phyloP scores from a whole-genome alignment of 352 stramenopile species.

The Globisporangium perplexum region DNA sequence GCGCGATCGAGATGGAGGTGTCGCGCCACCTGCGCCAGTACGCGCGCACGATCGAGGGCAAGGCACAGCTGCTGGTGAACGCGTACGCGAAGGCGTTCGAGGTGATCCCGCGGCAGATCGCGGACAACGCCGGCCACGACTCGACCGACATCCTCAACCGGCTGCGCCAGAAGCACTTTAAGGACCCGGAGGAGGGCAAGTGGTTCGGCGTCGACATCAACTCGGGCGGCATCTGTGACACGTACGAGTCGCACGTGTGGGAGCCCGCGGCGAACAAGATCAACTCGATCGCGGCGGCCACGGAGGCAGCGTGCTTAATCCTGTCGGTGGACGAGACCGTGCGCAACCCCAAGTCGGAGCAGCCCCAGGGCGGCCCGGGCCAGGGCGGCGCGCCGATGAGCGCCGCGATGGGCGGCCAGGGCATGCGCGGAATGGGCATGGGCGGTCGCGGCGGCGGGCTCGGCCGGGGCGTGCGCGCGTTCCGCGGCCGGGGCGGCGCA shows the following conservation, averaged over 20 bases:
- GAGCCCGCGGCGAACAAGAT: slow-evolving; percentile 99
- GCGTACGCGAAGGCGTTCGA: slow-evolving; percentile 97
- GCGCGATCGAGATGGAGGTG: slow-evolving; percentile 93
- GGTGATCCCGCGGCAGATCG: slow-evolving; percentile 97
- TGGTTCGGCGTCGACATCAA: slow-evolving; percentile 99
- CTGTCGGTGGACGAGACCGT: slow-evolving; percentile 99
- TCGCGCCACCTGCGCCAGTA: slow-evolving; percentile 89
- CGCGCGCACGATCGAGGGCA: slow-evolving; percentile 95
- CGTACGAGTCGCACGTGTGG: slow-evolving; percentile 96
- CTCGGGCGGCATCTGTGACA: slow-evolving; percentile 97
- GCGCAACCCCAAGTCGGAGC: slow-evolving; percentile 96
- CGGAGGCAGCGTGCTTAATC: slow-evolving; percentile 98
- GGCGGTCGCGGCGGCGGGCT: slow-evolving; percentile 64
- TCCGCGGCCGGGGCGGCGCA: slow-evolving; percentile 74
- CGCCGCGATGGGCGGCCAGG: slow-evolving; percentile 87
- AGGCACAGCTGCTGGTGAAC: slow-evolving; percentile 95
- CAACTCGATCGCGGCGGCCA: slow-evolving; percentile 95
- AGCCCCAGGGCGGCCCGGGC: slow-evolving; percentile 69
- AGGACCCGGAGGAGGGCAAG: slow-evolving; percentile 87
- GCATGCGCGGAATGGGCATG: slow-evolving; percentile 88
- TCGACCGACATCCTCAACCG: slow-evolving; percentile 97
- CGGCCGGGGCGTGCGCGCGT: slow-evolving; percentile 71
- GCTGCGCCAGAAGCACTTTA: slow-evolving; percentile 95
- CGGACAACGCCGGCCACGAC: slow-evolving; percentile 98
- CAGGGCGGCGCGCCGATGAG: slow-evolving; percentile 71